Evolutionary conservation across 1,284 basidiomycete species (phyloP).

Genomic region (Moesziomyces antarcticus): DNA sequence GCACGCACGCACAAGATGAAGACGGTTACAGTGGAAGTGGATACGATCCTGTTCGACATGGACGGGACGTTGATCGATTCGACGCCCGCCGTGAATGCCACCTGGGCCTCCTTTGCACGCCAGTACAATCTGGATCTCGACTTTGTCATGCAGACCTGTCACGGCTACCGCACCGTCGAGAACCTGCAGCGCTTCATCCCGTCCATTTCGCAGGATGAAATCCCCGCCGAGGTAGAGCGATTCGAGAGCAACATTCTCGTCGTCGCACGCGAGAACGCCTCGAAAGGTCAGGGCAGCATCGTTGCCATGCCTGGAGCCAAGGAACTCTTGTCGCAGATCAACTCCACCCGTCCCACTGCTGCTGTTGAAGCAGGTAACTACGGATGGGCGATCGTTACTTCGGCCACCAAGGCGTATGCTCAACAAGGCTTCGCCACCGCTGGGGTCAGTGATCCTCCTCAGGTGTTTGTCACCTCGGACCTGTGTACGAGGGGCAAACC

Average conservation of each 20-base stretch:
- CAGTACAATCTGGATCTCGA: slow-evolving; percentile 63
- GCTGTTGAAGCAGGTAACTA: slow-evolving; percentile 20
- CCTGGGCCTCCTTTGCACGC: slow-evolving; percentile 60
- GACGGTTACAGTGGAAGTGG: slow-evolving; percentile 42
- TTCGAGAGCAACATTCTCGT: slow-evolving; percentile 65
- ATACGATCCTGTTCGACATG: slow-evolving; percentile 67
- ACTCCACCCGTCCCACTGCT: slow-evolving; percentile 20
- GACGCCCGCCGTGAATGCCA: slow-evolving; percentile 64
- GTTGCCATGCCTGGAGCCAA: slow-evolving; percentile 65
- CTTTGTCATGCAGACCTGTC: slow-evolving; percentile 61
- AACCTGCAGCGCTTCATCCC: slow-evolving; percentile 64
- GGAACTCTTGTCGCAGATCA: slow-evolving; percentile 56
- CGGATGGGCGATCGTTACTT: slow-evolving; percentile 68
- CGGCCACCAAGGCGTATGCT: slow-evolving; percentile 65
- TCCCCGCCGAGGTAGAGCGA: slow-evolving; percentile 51
- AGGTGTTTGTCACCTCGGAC: slow-evolving; percentile 63
- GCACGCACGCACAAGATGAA: slow-evolving; percentile 20
- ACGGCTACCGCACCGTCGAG: slow-evolving; percentile 65
- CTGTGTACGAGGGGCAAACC: slow-evolving; percentile 63
- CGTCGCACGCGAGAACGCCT: slow-evolving; percentile 55
- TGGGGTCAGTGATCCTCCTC: slow-evolving; percentile 37
- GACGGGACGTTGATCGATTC: slow-evolving; percentile 67
- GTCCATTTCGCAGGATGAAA: slow-evolving; percentile 47
- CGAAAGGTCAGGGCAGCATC: slow-evolving; percentile 51
- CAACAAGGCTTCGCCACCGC: slow-evolving; percentile 59